Evolutionary conservation across 495 filamentous ascomycete species (phyloP).

Genomic region (Penicillium argentinense): DNA sequence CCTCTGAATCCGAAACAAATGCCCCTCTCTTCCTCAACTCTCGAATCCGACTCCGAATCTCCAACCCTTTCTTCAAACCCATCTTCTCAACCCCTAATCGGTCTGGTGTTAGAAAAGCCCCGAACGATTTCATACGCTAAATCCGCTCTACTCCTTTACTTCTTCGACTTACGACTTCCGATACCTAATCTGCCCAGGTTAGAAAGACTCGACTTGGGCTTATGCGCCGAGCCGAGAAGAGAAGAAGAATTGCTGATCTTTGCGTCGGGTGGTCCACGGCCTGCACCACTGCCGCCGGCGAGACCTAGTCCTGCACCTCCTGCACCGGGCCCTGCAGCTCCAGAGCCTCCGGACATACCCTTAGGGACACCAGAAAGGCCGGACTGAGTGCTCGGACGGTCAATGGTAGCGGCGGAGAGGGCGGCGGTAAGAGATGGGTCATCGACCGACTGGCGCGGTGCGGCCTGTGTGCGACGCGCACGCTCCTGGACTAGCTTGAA

Average conservation of each 20-base stretch:
- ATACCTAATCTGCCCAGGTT: slow-evolving; percentile 72
- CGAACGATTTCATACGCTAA: too few relatives aligned
- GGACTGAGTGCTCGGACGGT: slow-evolving; percentile 44
- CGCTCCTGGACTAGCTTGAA: slow-evolving; percentile 88
- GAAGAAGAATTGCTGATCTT: slow-evolving; percentile 26
- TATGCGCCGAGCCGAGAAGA: slow-evolving; percentile 44
- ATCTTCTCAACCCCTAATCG: too few relatives aligned
- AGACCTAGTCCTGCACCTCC: slow-evolving; percentile 6
- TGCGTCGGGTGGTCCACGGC: not conserved
- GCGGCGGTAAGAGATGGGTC: slow-evolving; percentile 33
- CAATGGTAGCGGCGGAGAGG: slow-evolving; percentile 30
- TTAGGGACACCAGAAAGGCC: slow-evolving; percentile 43
- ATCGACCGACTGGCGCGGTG: slow-evolving; percentile 34
- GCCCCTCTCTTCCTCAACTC: too few relatives aligned
- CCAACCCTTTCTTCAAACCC: too few relatives aligned
- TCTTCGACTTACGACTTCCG: slow-evolving; percentile 54
- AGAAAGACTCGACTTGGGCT: slow-evolving; percentile 63
- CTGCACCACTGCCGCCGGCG: slow-evolving; percentile 15
- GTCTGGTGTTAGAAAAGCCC: too few relatives aligned
- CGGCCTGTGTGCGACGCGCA: slow-evolving; percentile 53
- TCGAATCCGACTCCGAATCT: too few relatives aligned
- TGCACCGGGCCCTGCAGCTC: slow-evolving; percentile 11
- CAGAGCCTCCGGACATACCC: slow-evolving; percentile 22
- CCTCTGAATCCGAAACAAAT: too few relatives aligned
- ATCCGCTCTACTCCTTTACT: not conserved